phyloP scores from a whole-genome alignment of 345 rosid genomes.

The Eucalyptus regnans region DNA sequence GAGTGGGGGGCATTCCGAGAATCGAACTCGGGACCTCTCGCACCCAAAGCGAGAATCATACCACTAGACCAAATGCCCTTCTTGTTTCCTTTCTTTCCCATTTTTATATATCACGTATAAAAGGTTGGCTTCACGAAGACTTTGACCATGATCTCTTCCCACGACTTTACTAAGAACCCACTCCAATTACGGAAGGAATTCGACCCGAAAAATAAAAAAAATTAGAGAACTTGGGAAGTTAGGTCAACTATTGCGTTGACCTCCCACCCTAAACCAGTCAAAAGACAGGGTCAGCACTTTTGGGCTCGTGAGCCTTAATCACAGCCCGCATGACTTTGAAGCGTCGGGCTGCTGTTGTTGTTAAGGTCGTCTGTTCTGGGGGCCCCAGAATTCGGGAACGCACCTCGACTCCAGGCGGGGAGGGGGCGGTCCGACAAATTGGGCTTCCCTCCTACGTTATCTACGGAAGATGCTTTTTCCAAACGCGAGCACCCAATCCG shows the following conservation, averaged over 20 bases:
- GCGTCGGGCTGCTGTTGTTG: neutral
- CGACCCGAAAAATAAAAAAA: neutral
- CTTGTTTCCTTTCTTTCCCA: too few species aligned
- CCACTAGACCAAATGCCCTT: neutral
- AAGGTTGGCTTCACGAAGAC: fast-evolving
- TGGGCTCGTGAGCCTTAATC: neutral
- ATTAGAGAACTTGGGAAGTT: neutral
- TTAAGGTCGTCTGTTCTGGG: neutral
- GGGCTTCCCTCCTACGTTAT: neutral
- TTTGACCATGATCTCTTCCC: neutral
- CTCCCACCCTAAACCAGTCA: neutral
- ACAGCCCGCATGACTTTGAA: neutral
- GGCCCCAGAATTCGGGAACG: neutral
- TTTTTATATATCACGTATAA: fast-evolving
- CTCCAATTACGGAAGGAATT: neutral
- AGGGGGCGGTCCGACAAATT: neutral
- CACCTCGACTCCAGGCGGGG: neutral
- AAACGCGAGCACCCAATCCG: neutral
- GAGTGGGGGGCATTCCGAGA: constrained; percentile 64
- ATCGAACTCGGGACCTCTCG: constrained; percentile 90
- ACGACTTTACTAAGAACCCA: neutral
- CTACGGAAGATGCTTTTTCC: neutral
- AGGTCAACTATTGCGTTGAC: neutral
- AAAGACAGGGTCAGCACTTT: neutral
- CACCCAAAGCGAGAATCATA: constrained; percentile 75